Percentiles rank a stretch among this genome's conserved stretches.
These are phyloP conservation scores for Celoporthe dispersa DNA, from an alignment of 2,329 filamentous ascomycete species.

Conservation along the genomic window DNA sequence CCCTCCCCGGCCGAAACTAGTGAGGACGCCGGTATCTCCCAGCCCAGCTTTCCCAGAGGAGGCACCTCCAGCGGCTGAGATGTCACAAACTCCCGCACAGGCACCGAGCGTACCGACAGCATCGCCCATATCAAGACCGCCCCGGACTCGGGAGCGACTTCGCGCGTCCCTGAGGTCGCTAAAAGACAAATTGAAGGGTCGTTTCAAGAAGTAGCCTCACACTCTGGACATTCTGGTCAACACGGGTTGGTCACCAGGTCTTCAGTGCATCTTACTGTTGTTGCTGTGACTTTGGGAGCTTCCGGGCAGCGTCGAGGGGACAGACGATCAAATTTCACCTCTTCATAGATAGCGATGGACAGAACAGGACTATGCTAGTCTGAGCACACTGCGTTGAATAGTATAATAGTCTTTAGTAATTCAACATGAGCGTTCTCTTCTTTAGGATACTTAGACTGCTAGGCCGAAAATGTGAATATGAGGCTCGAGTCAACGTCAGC, in stretches of 20 bases:
- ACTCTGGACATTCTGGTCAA: no score
- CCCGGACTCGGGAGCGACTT: neutral
- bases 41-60: neutral
- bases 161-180: neutral
- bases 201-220: neutral
- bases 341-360: neutral
- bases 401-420: neutral
- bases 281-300: neutral
- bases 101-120: neutral
- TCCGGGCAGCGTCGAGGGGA: neutral
- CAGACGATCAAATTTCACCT: neutral
- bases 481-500: no score
- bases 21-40: neutral
- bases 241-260: neutral
- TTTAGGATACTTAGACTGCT: neutral
- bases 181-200: neutral
- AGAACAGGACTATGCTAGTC: neutral
- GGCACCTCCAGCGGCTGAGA: neutral
- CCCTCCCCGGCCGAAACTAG: neutral
- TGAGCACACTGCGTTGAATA: neutral
- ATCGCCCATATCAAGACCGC: neutral
- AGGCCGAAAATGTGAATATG: neutral
- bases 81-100: neutral
- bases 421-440: neutral
- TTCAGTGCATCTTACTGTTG: neutral